Percentiles rank a stretch among this genome's conserved stretches.
phyloP scores from a whole-genome alignment of 306 rosid genomes.

The Rubus parviflorus region DNA sequence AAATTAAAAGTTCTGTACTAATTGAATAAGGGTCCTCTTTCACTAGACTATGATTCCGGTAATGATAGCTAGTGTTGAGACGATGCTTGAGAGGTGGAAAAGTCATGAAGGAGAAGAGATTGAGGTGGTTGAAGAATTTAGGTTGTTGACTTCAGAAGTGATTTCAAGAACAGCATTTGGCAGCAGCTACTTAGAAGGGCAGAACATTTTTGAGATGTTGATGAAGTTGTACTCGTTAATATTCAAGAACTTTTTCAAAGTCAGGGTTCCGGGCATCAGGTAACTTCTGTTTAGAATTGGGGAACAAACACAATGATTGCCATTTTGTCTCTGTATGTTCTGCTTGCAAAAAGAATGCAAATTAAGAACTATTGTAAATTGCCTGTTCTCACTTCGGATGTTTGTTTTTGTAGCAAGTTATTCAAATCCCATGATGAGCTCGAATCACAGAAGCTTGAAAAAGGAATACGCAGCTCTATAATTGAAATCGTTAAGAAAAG shows the following conservation, averaged over 20 bases:
- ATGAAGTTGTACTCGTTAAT: background rate
- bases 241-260: background rate
- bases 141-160: slow-evolving; percentile 26
- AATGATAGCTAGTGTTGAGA: slow-evolving; percentile 21
- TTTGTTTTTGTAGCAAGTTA: slow-evolving; percentile 3
- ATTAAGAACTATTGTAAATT: too few species aligned
- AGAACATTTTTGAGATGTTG: slow-evolving; percentile 24
- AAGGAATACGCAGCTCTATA: background rate
- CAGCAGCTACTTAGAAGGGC: slow-evolving; percentile 32
- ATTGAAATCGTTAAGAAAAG: background rate
- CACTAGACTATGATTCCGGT: slow-evolving; percentile 11
- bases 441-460: slow-evolving; percentile 8
- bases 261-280: slow-evolving; percentile 16
- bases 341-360: too few species aligned
- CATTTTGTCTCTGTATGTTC: too few species aligned
- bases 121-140: slow-evolving; percentile 32
- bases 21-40: background rate
- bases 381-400: background rate
- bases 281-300: background rate
- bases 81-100: slow-evolving; percentile 29
- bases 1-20: background rate
- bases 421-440: background rate
- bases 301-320: background rate
- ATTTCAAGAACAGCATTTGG: slow-evolving; percentile 35
- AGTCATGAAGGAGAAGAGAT: slow-evolving; percentile 26